A percentile compares a stretch with the other conserved stretches of the same genome.
phyloP scores from a whole-genome alignment of 495 filamentous ascomycete genomes.

The Annulohypoxylon maeteangense region DNA sequence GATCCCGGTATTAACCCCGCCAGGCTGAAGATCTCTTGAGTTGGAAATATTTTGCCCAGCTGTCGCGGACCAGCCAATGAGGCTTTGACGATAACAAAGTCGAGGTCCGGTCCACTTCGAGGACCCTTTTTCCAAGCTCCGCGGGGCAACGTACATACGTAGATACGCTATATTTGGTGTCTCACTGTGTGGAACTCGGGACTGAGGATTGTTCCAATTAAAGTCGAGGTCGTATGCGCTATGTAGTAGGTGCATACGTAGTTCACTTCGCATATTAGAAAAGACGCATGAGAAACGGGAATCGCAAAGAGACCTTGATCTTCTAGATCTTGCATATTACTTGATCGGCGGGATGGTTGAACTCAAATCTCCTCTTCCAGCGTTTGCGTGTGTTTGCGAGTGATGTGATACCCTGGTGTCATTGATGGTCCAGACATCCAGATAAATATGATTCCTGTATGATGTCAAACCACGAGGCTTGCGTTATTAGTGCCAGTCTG shows the following conservation, averaged over 20 bases:
- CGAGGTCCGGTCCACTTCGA: conserved; percentile 20
- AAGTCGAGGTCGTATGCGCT: not conserved
- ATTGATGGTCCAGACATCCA: conserved; percentile 1
- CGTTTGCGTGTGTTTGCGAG: not conserved
- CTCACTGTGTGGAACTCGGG: conserved; percentile 33
- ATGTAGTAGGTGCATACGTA: conserved; percentile 1
- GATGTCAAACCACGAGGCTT: conserved; percentile 36
- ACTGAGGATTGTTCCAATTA: not conserved
- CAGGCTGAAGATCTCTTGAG: conserved; percentile 19
- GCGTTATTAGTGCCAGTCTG: conserved; percentile 9
- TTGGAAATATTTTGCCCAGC: conserved; percentile 26
- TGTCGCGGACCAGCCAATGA: conserved; percentile 26
- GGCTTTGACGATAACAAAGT: conserved; percentile 32
- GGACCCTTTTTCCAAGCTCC: conserved; percentile 30
- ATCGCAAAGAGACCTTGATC: conserved; percentile 27
- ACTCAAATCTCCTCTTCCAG: conserved; percentile 5
- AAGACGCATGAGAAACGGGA: conserved; percentile 7
- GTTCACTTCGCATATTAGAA: conserved; percentile 6
- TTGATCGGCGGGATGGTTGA: conserved; percentile 23
- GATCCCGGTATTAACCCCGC: conserved; percentile 29
- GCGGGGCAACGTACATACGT: conserved; percentile 23
- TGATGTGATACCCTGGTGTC: conserved; percentile 9
- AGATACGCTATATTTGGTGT: conserved; percentile 12
- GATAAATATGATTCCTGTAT: conserved; percentile 15
- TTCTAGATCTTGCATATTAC: conserved; percentile 40